phyloP scores from a whole-genome alignment of 306 rosid genomes.

The Cotoneaster glaucophyllus region DNA sequence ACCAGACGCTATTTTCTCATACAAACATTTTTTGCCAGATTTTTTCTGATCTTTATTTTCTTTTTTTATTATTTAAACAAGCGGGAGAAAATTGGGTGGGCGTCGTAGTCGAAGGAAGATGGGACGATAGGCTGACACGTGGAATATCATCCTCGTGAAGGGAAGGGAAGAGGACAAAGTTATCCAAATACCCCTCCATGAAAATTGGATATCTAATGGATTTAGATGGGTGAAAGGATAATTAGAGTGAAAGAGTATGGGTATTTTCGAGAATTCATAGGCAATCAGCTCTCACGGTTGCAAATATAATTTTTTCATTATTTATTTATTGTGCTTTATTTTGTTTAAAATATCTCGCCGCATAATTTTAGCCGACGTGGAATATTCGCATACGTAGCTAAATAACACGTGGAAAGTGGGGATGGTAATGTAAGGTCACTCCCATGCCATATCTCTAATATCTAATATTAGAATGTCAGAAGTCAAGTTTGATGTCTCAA shows the following conservation, averaged over 20 bases:
- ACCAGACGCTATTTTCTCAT: constrained; percentile 27
- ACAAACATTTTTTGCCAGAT: not conserved
- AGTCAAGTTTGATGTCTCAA: too few relatives aligned
- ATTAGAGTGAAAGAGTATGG: not conserved
- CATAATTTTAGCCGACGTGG: not conserved
- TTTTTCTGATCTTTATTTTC: not conserved
- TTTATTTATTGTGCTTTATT: not conserved
- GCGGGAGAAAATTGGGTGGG: constrained; percentile 43
- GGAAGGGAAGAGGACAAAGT: not conserved
- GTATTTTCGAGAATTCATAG: not conserved
- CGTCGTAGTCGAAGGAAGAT: constrained; percentile 37
- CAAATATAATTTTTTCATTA: too few relatives aligned
- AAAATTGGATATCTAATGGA: not conserved
- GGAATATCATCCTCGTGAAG: constrained; percentile 24
- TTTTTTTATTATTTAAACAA: constrained; percentile 10
- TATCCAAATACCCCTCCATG: constrained; percentile 7
- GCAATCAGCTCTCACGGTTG: not conserved
- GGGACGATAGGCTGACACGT: constrained; percentile 54
- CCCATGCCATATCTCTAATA: not conserved
- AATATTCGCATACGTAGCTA: not conserved
- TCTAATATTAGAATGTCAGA: too few relatives aligned
- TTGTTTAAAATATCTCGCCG: not conserved
- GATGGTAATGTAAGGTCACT: not conserved
- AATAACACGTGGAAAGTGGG: not conserved
- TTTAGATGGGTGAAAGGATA: not conserved